Evolutionary conservation across 176 grass and related monocot species (phyloP).

Genomic region (Hsuehochloa calcarea): DNA sequence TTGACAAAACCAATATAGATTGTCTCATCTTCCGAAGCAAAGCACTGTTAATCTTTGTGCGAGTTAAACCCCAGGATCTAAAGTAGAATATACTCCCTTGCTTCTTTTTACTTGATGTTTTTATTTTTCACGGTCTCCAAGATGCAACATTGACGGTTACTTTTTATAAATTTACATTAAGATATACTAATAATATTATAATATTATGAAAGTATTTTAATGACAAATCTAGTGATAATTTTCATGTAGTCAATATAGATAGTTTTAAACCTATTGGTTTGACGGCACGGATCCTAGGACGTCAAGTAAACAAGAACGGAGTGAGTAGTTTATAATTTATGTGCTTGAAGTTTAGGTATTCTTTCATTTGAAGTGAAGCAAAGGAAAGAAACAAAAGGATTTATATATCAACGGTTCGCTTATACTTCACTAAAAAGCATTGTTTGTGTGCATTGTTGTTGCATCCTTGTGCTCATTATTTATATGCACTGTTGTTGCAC

Average conservation of each 20-base stretch:
- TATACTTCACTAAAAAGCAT: not conserved
- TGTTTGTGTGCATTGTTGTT: not conserved
- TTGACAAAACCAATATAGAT: not conserved
- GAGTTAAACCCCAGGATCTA: slow-evolving; percentile 8
- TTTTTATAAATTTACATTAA: no score
- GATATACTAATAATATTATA: no score
- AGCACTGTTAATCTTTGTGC: not conserved
- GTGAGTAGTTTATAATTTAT: not conserved
- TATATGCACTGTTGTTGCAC: not conserved
- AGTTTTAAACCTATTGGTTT: no score
- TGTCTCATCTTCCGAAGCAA: slow-evolving; percentile 4
- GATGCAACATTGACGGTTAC: no score
- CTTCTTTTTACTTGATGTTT: no score
- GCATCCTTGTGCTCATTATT: not conserved
- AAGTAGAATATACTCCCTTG: not conserved
- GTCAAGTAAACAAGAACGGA: no score
- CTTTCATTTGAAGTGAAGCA: slow-evolving; percentile 19
- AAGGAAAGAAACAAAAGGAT: slow-evolving; percentile 18
- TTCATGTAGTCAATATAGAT: no score
- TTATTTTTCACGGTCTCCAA: no score
- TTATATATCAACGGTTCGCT: not conserved
- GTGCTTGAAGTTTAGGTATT: slow-evolving; percentile 25
- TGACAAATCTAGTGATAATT: no score
- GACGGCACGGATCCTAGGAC: no score
- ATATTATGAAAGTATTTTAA: no score